Conservation (phyloP, 2,329 filamentous ascomycete genomes). For the Xylariomycetidae sp. region DNA sequence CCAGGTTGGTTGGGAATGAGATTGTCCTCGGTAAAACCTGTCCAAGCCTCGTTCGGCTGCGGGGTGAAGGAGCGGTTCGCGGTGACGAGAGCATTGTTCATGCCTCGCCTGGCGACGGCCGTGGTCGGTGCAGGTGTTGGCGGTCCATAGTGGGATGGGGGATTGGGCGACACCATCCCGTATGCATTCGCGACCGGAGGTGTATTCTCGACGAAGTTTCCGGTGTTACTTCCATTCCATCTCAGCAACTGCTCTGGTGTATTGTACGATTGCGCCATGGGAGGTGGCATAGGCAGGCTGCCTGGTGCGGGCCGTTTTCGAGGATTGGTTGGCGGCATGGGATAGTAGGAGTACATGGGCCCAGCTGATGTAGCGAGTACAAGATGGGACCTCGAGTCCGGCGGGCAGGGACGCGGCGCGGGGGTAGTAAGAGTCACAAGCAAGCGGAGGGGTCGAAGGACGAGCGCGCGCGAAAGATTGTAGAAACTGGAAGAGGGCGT, state of each 20-base stretch:
- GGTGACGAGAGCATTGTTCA: slow-evolving; percentile 44
- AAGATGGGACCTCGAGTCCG: too few species aligned
- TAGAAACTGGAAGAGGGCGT: too few species aligned
- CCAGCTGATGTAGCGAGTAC: too few species aligned
- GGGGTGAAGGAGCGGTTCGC: slow-evolving; percentile 22
- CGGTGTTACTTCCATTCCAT: slow-evolving; percentile 42
- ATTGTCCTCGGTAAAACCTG: slow-evolving; percentile 37
- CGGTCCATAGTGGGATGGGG: slow-evolving; percentile 28
- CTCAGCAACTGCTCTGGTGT: slow-evolving; percentile 44
- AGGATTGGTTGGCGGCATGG: slow-evolving; percentile 27
- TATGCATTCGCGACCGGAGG: slow-evolving; percentile 28
- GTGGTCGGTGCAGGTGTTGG: slow-evolving; percentile 34
- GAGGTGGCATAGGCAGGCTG: slow-evolving; percentile 27
- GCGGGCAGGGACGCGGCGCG: too few species aligned
- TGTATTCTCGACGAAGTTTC: slow-evolving; percentile 26
- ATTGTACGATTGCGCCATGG: slow-evolving; percentile 36
- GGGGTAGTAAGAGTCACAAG: too few species aligned
- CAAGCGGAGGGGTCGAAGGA: too few species aligned
- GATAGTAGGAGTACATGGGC: slow-evolving; percentile 24
- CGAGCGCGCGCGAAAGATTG: too few species aligned
- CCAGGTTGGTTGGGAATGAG: slow-evolving; percentile 32
- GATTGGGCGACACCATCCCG: slow-evolving; percentile 22
- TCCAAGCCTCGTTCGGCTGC: slow-evolving; percentile 29
- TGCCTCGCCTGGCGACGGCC: slow-evolving; percentile 45
- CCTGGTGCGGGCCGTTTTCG: slow-evolving; percentile 29